These are phyloP conservation scores for Candida buenavistaensis DNA, from an alignment of 1,139 yeast species.

Conservation along the genomic window DNA sequence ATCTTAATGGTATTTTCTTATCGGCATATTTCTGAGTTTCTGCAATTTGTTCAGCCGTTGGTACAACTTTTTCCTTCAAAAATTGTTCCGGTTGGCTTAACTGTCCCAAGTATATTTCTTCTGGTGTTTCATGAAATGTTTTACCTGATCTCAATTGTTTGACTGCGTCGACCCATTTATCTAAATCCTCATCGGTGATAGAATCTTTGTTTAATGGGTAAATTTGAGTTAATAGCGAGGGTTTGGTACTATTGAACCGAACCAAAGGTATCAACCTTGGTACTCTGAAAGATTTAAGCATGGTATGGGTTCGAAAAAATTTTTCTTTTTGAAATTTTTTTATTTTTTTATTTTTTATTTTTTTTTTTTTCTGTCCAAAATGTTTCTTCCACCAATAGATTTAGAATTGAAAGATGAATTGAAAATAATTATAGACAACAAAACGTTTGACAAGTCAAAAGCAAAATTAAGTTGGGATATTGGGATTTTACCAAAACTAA, in stretches of 20 bases:
- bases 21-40: slow-evolving; percentile 52
- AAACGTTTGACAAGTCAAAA: slow-evolving; percentile 7
- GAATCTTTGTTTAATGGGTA: slow-evolving; percentile 40
- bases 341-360: too few relatives aligned
- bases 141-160: slow-evolving; percentile 50
- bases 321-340: slow-evolving; percentile 10
- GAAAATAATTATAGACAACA: slow-evolving; percentile 7
- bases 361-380: too few relatives aligned
- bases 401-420: slow-evolving; percentile 9
- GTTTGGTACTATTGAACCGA: slow-evolving; percentile 8
- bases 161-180: slow-evolving; percentile 65
- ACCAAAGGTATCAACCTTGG: too few relatives aligned
- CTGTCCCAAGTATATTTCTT: slow-evolving; percentile 47
- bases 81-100: slow-evolving; percentile 35
- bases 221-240: slow-evolving; percentile 20
- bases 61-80: slow-evolving; percentile 46
- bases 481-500: slow-evolving; percentile 12
- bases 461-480: slow-evolving; percentile 12
- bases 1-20: slow-evolving; percentile 58
- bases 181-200: slow-evolving; percentile 58
- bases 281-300: neutral
- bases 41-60: slow-evolving; percentile 59
- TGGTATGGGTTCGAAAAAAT: slow-evolving; percentile 4
- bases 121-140: slow-evolving; percentile 32
- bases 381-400: slow-evolving; percentile 14